Evolutionary conservation across 139 green algal genomes (phyloP), one percentile per base, ranked within the genome.

Genomic region (Penium margaritaceum): DNA sequence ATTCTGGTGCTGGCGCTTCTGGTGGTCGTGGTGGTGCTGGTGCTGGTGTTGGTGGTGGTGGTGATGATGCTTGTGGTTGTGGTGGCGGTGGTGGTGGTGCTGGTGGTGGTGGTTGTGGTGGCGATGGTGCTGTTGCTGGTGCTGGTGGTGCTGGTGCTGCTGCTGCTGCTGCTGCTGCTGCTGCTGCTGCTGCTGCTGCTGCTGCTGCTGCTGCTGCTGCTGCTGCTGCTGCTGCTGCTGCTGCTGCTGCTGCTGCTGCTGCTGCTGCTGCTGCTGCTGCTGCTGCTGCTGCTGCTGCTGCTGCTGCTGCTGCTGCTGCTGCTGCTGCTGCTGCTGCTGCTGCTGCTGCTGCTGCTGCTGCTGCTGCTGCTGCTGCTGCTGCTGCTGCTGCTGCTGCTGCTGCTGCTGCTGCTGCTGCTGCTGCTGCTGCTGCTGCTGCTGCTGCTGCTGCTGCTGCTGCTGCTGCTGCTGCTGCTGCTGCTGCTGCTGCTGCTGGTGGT

Each of bases 91-190:
- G n/a, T n/a, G n/a, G n/a, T n/a, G n/a, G n/a, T n/a, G n/a, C n/a
- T n/a, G n/a, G n/a, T n/a, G n/a, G n/a, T n/a, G n/a, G n/a, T n/a
- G n/a, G n/a, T n/a, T n/a, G n/a, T n/a, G n/a, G n/a, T n/a, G n/a
- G n/a, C n/a, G n/a, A n/a, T n/a, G n/a, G n/a, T n/a, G n/a, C n/a
- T n/a, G n/a, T n/a, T n/a, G n/a, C n/a, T n/a, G n/a, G n/a, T n/a
- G n/a, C n/a, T n/a, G n/a, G n/a, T n/a, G n/a, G n/a, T n/a, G n/a
- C n/a, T n/a, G n/a, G n/a, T 53, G 43, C 43, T 53, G 43, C 43
- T 53, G 43, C 43, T 53, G 43, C 43, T 53, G 43, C 43, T 53
- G 43, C 43, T 53, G 43, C 43, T 53, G 43, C 43, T 53, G 43
- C 43, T 53, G 43, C 43, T 53, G 43, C 43, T 53, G 43, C 43